Percentiles rank a stretch among this genome's conserved stretches.
Conservation (phyloP, 108 stramenopile genomes). For the Craspedostauros australis region DNA sequence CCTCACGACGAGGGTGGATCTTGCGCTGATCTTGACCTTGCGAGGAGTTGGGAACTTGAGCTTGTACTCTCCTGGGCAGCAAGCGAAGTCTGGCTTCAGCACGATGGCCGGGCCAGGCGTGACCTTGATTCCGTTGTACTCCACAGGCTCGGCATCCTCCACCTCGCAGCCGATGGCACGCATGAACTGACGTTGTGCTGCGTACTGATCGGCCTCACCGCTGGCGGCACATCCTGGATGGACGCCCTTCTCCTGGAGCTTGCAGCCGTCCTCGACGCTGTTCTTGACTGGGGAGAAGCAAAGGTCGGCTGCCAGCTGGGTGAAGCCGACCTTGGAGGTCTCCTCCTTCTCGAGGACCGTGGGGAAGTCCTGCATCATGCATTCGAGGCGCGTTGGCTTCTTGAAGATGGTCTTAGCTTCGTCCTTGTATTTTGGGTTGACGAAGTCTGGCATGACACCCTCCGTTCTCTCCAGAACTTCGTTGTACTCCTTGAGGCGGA, state of each 20-base stretch:
- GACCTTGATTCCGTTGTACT: constrained; percentile 56
- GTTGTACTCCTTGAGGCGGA: constrained; percentile 80
- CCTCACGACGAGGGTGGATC: constrained; percentile 72
- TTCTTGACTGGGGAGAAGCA: constrained; percentile 97
- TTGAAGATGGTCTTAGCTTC: constrained; percentile 89
- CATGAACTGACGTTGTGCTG: constrained; percentile 47
- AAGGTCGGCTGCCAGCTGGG: constrained; percentile 73
- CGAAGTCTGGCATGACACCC: constrained; percentile 91
- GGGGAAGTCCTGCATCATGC: constrained; percentile 99
- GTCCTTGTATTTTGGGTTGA: constrained; percentile 99
- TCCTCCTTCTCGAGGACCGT: constrained; percentile 65
- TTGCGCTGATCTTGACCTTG: constrained; percentile 66
- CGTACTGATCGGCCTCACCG: constrained; percentile 91
- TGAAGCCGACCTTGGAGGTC: constrained; percentile 90
- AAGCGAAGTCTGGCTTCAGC: constrained; percentile 60
- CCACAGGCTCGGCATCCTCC: constrained; percentile 37
- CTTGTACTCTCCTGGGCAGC: constrained; percentile 61
- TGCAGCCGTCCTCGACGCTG: constrained; percentile 77
- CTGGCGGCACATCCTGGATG: constrained; percentile 85
- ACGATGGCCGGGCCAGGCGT: constrained; percentile 76
- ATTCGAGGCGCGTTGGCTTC: constrained; percentile 97
- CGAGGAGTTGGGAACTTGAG: constrained; percentile 59
- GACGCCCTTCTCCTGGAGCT: constrained; percentile 74
- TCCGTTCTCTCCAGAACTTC: constrained; percentile 65
- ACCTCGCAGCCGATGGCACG: constrained; percentile 65